Conservation (phyloP, 2,329 filamentous ascomycete genomes). For the Cladosporium oxysporum region DNA sequence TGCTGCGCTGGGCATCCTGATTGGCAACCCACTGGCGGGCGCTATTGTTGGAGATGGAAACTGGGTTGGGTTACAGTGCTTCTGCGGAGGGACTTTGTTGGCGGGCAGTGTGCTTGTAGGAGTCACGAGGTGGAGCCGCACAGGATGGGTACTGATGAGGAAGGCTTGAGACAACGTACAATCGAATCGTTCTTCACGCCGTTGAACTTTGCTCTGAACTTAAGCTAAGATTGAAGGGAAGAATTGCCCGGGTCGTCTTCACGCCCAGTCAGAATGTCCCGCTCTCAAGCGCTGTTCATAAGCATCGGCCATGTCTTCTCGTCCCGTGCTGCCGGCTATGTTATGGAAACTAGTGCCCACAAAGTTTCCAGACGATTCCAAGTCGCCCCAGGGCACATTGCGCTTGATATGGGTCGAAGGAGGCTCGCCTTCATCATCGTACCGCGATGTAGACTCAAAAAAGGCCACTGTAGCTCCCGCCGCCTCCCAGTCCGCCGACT, state of each 20-base stretch:
- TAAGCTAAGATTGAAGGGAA: too few species aligned
- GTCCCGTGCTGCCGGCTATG: background rate
- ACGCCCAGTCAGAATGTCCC: background rate
- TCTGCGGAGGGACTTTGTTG: constrained; percentile 29
- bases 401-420: background rate
- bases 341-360: background rate
- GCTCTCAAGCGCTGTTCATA: background rate
- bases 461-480: background rate
- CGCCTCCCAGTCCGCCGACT: background rate
- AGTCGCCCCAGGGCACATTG: background rate
- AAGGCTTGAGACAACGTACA: constrained; percentile 21
- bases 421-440: background rate
- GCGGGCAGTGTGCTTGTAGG: constrained; percentile 23
- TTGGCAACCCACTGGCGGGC: constrained; percentile 32
- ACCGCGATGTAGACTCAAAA: background rate
- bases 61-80: constrained; percentile 29
- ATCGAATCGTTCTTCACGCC: too few species aligned
- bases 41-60: constrained; percentile 22
- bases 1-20: constrained; percentile 28
- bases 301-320: background rate
- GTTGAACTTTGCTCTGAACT: too few species aligned
- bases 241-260: background rate
- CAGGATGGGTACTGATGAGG: constrained; percentile 22
- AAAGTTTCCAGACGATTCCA: background rate
- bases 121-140: constrained; percentile 24